Conservation (phyloP, 768 basidiomycete genomes). For the Tulasnella sp. region DNA sequence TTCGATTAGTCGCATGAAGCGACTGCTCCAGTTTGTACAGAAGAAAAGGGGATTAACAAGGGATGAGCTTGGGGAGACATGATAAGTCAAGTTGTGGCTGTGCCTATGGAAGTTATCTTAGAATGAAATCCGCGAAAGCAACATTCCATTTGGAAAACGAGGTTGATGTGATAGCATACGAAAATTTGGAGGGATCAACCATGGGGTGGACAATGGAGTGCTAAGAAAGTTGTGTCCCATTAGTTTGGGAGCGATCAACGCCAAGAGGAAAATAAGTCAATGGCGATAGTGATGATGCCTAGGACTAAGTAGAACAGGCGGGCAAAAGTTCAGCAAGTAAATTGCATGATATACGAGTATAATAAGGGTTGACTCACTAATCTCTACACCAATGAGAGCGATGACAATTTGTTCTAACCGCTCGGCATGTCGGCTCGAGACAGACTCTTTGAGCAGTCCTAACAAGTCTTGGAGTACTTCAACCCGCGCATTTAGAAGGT, state of each 20-base stretch:
- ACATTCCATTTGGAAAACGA: background rate
- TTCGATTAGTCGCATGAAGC: slow-evolving; percentile 13
- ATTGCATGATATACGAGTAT: slow-evolving; percentile 19
- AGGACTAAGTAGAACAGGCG: too few relatives aligned
- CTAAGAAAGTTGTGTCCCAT: background rate
- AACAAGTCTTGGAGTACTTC: slow-evolving; percentile 97
- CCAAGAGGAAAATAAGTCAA: slow-evolving; percentile 43
- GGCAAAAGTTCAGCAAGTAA: slow-evolving; percentile 15
- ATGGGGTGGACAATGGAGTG: too few relatives aligned
- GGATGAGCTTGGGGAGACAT: background rate
- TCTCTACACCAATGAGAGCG: slow-evolving; percentile 78
- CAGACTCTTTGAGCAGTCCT: slow-evolving; percentile 86
- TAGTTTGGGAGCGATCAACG: background rate
- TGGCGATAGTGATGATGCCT: slow-evolving; percentile 82
- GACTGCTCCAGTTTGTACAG: slow-evolving; percentile 11
- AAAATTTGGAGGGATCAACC: background rate
- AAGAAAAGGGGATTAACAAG: background rate
- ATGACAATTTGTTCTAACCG: slow-evolving; percentile 90
- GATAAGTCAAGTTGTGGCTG: too few relatives aligned
- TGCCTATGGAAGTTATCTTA: too few relatives aligned
- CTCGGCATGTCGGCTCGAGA: slow-evolving; percentile 82
- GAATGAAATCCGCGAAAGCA: background rate
- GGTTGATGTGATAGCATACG: background rate
- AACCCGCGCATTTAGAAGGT: slow-evolving; percentile 84
- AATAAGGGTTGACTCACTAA: slow-evolving; percentile 43